These are phyloP conservation scores for Alnus glutinosa DNA, from an alignment of 306 rosid genomes.

Conservation along the genomic window DNA sequence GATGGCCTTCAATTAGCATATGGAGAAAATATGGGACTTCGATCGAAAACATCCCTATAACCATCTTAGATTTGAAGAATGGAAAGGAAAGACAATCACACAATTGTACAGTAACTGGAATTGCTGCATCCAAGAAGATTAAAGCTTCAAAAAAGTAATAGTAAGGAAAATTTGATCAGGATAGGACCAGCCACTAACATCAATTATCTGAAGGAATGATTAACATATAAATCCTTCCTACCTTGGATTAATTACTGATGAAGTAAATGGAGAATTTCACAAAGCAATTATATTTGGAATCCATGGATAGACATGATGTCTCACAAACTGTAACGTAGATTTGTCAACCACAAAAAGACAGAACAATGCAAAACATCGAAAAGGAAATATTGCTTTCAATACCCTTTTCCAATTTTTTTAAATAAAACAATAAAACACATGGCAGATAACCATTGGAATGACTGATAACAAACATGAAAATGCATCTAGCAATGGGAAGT, in stretches of 20 bases:
- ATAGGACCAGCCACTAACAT: too few species aligned
- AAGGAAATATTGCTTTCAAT: not conserved
- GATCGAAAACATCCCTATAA: too few species aligned
- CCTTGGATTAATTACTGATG: not conserved
- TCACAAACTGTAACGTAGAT: not conserved
- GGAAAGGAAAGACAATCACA: too few species aligned
- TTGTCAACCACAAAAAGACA: not conserved
- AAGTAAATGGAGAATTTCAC: not conserved
- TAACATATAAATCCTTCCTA: too few species aligned
- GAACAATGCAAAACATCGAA: not conserved
- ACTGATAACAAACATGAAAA: conserved; percentile 9
- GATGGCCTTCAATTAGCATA: too few species aligned
- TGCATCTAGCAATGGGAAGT: conserved; percentile 15
- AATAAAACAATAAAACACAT: not conserved
- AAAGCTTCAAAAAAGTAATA: too few species aligned
- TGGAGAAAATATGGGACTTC: too few species aligned
- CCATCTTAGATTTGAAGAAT: too few species aligned
- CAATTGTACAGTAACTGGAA: too few species aligned
- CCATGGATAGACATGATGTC: not conserved
- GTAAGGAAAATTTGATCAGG: too few species aligned
- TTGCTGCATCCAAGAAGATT: too few species aligned
- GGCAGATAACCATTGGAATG: not conserved
- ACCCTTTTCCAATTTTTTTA: not conserved
- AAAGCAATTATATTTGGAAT: not conserved
- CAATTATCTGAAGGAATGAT: not conserved